Evolutionary conservation across 768 basidiomycete genomes (phyloP), one percentile per base, ranked within the genome.

Genomic region (Amanita rubescens): DNA sequence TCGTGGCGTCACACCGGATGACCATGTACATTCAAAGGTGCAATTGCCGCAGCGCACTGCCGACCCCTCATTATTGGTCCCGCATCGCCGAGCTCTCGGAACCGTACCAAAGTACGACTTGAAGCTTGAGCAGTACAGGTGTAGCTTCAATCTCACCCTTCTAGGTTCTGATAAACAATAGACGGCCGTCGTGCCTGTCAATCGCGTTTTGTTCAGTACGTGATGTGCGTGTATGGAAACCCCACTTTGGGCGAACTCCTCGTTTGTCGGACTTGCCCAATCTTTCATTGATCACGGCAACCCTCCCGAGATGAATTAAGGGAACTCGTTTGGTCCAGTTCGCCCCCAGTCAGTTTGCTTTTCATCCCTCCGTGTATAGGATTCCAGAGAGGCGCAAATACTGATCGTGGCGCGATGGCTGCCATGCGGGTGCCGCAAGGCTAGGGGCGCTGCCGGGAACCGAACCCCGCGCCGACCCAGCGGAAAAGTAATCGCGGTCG

Each of bases 371-470:
- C 11, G n/a, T n/a, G n/a, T n/a, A n/a, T 22, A 22, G 42, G 22
- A 24, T 14, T 27, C 25, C 15, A 12, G 42, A 24, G 20, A 44
- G 5, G 5, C 24, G 25, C 25, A 25, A 44, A 30, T 27, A 30
- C 25, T 30, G n/a, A 45, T 9, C 30, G 12, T 44, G 43, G 43
- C 43, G 43, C 43, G 42, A 45, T 45, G 27, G 3, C 24, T 3
- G n/a, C 25, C 44, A 46, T 15, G 44, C 44, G 44, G 27, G 44
- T 3, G 15, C n/a, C 9, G 44, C n/a, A 27, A 46, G 44, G 27
- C 44, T 30, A 46, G n/a, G 44, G 44, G 44, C 44, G 44, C 44
- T 30, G 25, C 44, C 44, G 44, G 15, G 44, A 46, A 46, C 44
- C 44, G 44, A 39, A 30, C 7, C 42, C 20, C 24, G 9, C 22